Base-by-base conservation (phyloP, 306 rosid genomes). In the Sesbania bispinosa region DNA sequence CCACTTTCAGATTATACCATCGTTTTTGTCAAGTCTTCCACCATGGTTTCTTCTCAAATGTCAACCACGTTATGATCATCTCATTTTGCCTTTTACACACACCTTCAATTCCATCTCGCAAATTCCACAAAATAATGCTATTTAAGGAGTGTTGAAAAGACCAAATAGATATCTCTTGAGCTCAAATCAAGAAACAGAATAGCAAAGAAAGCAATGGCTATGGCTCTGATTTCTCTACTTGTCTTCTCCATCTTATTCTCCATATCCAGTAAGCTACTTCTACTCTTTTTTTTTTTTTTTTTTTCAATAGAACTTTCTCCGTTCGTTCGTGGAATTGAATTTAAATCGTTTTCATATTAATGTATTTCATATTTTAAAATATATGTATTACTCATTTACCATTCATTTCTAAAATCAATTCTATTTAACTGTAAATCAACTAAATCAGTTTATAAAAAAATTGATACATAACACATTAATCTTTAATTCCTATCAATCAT, bases 261-360 rank as follows among this genome's bases (percentile, higher is more conserved):
- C 7, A 42, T 39, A 29, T 80, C 87, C 36, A 55, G 93, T 85
- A 78, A 65, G 88, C 36, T 24, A 4, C 27, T 14, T 15, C 13
- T 4, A 2, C n/a, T n/a, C n/a, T n/a, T n/a, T n/a, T n/a, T n/a
- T n/a, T n/a, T n/a, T n/a, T n/a, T n/a, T n/a, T n/a, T n/a, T n/a
- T n/a, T n/a, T n/a, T n/a, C n/a, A n/a, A n/a, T n/a, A n/a, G n/a
- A n/a, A n/a, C n/a, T n/a, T n/a, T n/a, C n/a, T n/a, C n/a, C n/a
- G n/a, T n/a, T n/a, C n/a, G n/a, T n/a, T n/a, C n/a, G n/a, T n/a
- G n/a, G n/a, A n/a, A n/a, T n/a, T n/a, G n/a, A n/a, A n/a, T n/a
- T n/a, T n/a, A n/a, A n/a, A n/a, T n/a, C n/a, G n/a, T n/a, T n/a
- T n/a, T n/a, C n/a, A n/a, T n/a, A n/a, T n/a, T n/a, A n/a, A n/a